Conservation (phyloP, 1,284 basidiomycete genomes). For the Melampsora larici-populina region DNA sequence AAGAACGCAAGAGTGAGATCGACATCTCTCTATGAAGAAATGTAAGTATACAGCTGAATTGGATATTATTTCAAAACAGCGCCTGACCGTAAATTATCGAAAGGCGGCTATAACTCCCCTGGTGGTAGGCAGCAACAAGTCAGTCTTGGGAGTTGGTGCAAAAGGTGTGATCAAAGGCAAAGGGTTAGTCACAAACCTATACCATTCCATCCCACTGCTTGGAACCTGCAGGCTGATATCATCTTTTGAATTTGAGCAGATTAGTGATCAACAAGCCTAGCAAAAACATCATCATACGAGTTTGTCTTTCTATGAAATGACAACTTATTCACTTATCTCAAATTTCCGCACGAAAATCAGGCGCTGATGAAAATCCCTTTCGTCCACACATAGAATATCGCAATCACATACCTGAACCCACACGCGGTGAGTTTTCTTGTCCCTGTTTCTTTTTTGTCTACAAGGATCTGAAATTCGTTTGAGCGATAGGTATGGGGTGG, state of each 20-base stretch:
- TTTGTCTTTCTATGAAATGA: background rate
- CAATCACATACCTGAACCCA: slow-evolving; percentile 7
- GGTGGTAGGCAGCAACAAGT: slow-evolving; percentile 20
- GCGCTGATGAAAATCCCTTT: background rate
- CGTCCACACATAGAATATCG: slow-evolving; percentile 8
- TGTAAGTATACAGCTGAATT: background rate
- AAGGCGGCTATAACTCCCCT: slow-evolving; percentile 6
- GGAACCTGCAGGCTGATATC: background rate
- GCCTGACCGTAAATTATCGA: background rate
- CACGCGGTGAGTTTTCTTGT: background rate
- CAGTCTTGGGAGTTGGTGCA: slow-evolving; percentile 23
- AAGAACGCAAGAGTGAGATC: background rate
- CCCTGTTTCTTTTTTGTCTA: background rate
- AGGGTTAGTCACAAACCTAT: slow-evolving; percentile 16
- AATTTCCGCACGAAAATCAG: no score
- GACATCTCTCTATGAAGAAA: background rate
- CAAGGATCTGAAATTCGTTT: background rate
- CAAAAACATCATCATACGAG: slow-evolving; percentile 1
- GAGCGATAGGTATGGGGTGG: slow-evolving; percentile 40
- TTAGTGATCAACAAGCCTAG: no score
- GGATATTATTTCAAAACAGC: background rate
- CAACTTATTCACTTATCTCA: background rate
- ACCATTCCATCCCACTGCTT: background rate
- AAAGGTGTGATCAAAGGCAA: slow-evolving; percentile 37
- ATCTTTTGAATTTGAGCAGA: background rate